Conservation (phyloP, 1,284 basidiomycete genomes). For the Heterobasidion parviporum region DNA sequence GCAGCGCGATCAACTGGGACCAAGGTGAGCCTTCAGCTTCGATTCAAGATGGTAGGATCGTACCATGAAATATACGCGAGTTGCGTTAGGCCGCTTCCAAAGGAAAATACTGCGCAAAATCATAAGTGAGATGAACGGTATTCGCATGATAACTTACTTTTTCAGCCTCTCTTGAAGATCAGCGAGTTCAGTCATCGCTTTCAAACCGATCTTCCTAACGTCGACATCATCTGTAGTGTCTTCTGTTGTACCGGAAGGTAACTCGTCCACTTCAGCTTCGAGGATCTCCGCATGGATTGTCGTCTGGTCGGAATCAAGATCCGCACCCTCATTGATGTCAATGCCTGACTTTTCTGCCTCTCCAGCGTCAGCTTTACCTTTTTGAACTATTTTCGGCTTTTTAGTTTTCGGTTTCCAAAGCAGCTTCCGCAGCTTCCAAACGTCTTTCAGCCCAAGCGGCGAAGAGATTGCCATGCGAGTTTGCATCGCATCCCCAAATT, state of each 20-base stretch:
- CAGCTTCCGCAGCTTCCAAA: conserved; percentile 41
- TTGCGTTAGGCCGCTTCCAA: conserved; percentile 49
- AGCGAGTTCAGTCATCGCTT: conserved; percentile 36
- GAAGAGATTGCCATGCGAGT: conserved; percentile 37
- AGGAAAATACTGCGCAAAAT: conserved; percentile 44
- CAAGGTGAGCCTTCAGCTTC: neutral
- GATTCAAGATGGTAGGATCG: neutral
- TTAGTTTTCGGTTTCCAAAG: conserved; percentile 17
- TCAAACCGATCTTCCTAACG: conserved; percentile 27
- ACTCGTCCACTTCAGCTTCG: neutral
- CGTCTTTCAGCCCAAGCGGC: conserved; percentile 38
- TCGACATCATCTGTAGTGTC: neutral
- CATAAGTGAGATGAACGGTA: neutral
- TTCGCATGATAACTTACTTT: conserved; percentile 37
- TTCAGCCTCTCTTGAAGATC: conserved; percentile 60
- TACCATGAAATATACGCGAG: conserved; percentile 15
- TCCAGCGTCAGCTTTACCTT: conserved; percentile 15
- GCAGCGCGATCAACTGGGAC: conserved; percentile 23
- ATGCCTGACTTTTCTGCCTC: conserved; percentile 1
- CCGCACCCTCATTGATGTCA: neutral
- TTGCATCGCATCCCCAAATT: conserved; percentile 43
- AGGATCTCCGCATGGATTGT: neutral
- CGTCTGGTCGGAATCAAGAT: neutral
- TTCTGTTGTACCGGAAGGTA: neutral
- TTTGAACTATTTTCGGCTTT: conserved; percentile 19